phyloP scores from a whole-genome alignment of 1,284 basidiomycete species.

The Ganoderma lucidum region DNA sequence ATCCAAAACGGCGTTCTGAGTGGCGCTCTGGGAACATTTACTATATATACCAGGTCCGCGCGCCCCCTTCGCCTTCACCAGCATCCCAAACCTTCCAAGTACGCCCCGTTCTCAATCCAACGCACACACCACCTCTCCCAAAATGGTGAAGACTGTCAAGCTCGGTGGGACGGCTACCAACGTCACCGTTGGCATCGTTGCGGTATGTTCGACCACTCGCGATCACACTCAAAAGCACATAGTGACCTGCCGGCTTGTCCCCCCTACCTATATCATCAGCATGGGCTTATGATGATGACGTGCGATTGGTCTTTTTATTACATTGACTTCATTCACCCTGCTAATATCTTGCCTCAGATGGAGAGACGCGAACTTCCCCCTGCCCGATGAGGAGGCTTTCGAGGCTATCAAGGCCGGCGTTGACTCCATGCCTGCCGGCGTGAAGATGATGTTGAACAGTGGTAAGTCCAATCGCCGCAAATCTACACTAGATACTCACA shows the following conservation, averaged over 20 bases:
- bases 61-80: not conserved
- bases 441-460: slow-evolving; percentile 58
- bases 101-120: not conserved
- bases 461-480: slow-evolving; percentile 40
- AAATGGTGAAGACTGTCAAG: slow-evolving; percentile 12
- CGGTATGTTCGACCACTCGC: slow-evolving; percentile 1
- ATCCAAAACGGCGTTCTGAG: not conserved
- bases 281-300: slow-evolving; percentile 61
- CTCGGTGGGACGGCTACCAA: slow-evolving; percentile 10
- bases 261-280: slow-evolving; percentile 29
- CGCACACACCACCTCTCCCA: not conserved
- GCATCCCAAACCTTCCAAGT: not conserved
- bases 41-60: not conserved
- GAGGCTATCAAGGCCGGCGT: slow-evolving; percentile 70
- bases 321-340: not conserved
- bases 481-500: not conserved
- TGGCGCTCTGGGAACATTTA: not conserved
- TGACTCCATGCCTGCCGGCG: slow-evolving; percentile 53
- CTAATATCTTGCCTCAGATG: slow-evolving; percentile 36
- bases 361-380: slow-evolving; percentile 40
- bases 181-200: slow-evolving; percentile 16
- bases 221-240: not conserved
- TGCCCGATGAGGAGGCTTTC: slow-evolving; percentile 64
- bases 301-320: slow-evolving; percentile 36
- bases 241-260: not conserved